Percentiles rank a stretch among this genome's conserved stretches.
Evolutionary conservation across 2,329 filamentous ascomycete genomes (phyloP).

Genomic region (Colletotrichum tropicicola): DNA sequence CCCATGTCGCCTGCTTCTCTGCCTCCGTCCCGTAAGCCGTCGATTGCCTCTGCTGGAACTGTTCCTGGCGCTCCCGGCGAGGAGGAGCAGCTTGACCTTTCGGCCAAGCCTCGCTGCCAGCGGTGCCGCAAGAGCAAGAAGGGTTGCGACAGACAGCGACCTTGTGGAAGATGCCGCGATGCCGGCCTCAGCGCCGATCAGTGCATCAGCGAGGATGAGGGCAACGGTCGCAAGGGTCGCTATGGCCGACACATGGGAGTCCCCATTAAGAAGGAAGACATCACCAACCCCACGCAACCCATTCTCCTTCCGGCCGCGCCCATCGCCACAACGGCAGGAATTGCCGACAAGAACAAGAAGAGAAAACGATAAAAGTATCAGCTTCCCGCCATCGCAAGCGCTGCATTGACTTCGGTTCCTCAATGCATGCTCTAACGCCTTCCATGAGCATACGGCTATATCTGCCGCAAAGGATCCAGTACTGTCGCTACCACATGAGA

Average conservation of each 20-base stretch:
- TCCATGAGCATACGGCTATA: background rate
- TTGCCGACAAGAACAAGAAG: slow-evolving; percentile 68
- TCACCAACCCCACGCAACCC: slow-evolving; percentile 45
- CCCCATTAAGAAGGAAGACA: slow-evolving; percentile 67
- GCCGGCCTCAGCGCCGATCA: slow-evolving; percentile 92
- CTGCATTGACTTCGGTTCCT: background rate
- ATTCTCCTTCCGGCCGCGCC: slow-evolving; percentile 55
- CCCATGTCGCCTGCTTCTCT: slow-evolving; percentile 73
- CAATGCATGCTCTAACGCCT: background rate
- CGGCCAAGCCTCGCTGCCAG: slow-evolving; percentile 95
- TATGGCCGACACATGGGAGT: slow-evolving; percentile 81
- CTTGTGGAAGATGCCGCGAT: slow-evolving; percentile 94
- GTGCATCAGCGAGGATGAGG: slow-evolving; percentile 97
- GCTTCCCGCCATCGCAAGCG: background rate
- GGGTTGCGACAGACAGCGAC: slow-evolving; percentile 95
- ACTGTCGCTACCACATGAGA: slow-evolving; percentile 14
- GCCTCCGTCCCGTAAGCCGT: slow-evolving; percentile 79
- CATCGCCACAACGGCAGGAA: slow-evolving; percentile 45
- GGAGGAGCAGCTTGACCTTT: slow-evolving; percentile 91
- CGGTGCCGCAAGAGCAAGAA: slow-evolving; percentile 99
- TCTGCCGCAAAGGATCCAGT: no score
- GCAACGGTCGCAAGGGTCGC: slow-evolving; percentile 94
- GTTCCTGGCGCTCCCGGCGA: slow-evolving; percentile 71
- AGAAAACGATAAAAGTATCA: slow-evolving; percentile 61
- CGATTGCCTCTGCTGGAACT: slow-evolving; percentile 67